Base-by-base conservation (phyloP, 1,284 basidiomycete genomes). In the Earliella scabrosa region DNA sequence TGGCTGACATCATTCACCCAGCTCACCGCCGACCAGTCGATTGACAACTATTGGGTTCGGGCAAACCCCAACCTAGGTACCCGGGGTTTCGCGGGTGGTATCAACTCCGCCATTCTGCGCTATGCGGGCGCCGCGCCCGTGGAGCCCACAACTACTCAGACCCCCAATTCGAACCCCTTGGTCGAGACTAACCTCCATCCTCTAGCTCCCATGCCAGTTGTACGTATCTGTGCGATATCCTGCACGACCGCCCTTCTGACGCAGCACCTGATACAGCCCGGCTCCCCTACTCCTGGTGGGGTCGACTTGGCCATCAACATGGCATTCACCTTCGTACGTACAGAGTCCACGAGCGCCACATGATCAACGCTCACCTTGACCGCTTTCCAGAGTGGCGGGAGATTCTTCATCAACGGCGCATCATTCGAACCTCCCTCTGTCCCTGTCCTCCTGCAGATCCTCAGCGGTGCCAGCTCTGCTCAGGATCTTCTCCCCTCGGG, bases 91-190 rank as follows among this genome's bases (percentile, higher is more conserved):
- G 66, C 54, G 0, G 72, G 70, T 9, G 78, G 77, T 4, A 68
- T 77, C 48, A 82, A 67, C 56, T 67, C 66, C 14, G 66, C 66
- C 38, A 67, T 67, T 35, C 51, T 67, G 16, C 66, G 63, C 35
- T 67, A 67, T 49, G 54, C 56, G 11, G 66, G 79, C 6, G 85
- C 85, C 5, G 61, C 67, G 0, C 53, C 56, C 0, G 80, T 83
- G 21, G 83, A 81, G 0, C 76, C 69, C 7, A 75, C 75, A 11
- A 71, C 62, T 10, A 38, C 35, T 11, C 64, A 74, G n/a, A 64
- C 65, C 2, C 57, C 56, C 8, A 59, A 61, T 26, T 51, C 59
- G 2, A 57, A 54, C 7, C 59, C 64, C 1, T 64, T 75, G 13
- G 52, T 62, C 40, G 74, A 75, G 62, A 63, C 67, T 7, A 54